Evolutionary conservation across 2,329 filamentous ascomycete species (phyloP), one percentile per base, ranked within the genome.

Genomic region (Trichoderma asperellum): DNA sequence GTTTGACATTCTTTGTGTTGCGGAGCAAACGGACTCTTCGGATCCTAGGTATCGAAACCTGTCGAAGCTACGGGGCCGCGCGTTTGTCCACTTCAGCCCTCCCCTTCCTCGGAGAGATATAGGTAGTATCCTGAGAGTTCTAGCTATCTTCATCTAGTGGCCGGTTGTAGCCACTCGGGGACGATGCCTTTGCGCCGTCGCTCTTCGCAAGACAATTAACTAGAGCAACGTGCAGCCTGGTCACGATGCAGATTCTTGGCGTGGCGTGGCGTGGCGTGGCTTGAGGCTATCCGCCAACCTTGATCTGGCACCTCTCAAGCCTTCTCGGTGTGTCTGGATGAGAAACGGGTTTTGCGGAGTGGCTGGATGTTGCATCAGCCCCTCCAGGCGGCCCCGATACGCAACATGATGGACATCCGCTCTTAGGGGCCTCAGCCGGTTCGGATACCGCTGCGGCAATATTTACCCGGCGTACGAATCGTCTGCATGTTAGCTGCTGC

Each of bases 381-480:
- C 55, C 55, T 57, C 55, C 8, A n/a, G 4, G 55, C 55, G 55
- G 61, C 63, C 29, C 37, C 53, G 53, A 66, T 29, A 40, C 63
- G 24, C 27, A 49, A 12, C 32, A n/a, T 7, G 29, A 55, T n/a
- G 37, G 27, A 6, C 21, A n/a, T 12, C 52, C 27, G 61, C 61
- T 55, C 24, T 24, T 66, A 37, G 34, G 49, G 62, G 52, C 27
- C 52, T 66, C 62, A 66, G 53, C 35, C 62, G 53, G 27, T 35
- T 53, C 53, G 37, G 62, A 65, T 37, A 37, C 52, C 62, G 53
- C 56, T n/a, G 18, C 53, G 35, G 62, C 52, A 57, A 49, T 34
- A 47, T 34, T 66, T 49, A 58, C 29, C 53, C 62, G 62, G 40
- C 18, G 32, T 18, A 21, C 21, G 34, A 40, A 49, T 34, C 32